Evolutionary conservation across 2,329 filamentous ascomycete genomes (phyloP).

Genomic region (Fusarium sp.): DNA sequence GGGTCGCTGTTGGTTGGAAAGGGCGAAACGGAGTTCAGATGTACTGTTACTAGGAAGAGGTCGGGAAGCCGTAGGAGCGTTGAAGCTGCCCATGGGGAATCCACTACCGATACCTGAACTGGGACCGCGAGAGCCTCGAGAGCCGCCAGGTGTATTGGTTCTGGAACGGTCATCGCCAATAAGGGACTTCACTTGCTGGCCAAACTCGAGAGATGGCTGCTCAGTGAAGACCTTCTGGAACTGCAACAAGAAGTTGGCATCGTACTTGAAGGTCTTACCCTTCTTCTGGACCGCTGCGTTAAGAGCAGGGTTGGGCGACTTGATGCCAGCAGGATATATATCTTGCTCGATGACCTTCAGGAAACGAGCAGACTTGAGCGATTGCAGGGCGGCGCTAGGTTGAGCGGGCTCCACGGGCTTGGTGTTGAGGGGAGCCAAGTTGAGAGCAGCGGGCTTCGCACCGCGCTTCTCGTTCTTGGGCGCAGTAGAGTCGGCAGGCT

Average conservation of each 20-base stretch:
- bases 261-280: constrained; percentile 89
- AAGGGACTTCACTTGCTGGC: constrained; percentile 85
- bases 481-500: constrained; percentile 63
- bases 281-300: constrained; percentile 85
- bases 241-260: constrained; percentile 93
- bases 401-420: constrained; percentile 91
- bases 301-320: constrained; percentile 90
- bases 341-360: constrained; percentile 82
- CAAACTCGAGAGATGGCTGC: constrained; percentile 95
- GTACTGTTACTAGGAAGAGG: constrained; percentile 81
- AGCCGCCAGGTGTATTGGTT: constrained; percentile 40
- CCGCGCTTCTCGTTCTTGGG: constrained; percentile 69
- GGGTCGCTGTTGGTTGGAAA: constrained; percentile 59
- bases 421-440: constrained; percentile 83
- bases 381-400: constrained; percentile 92
- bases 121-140: constrained; percentile 29
- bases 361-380: constrained; percentile 91
- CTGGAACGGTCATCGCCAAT: constrained; percentile 78
- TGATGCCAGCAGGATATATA: constrained; percentile 85
- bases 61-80: constrained; percentile 58
- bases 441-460: constrained; percentile 86
- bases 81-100: constrained; percentile 80
- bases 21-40: constrained; percentile 79
- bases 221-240: constrained; percentile 97
- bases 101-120: constrained; percentile 49